These are phyloP conservation scores for Schizochytrium sp. DNA, from an alignment of 108 stramenopile genomes.

Conservation along the genomic window DNA sequence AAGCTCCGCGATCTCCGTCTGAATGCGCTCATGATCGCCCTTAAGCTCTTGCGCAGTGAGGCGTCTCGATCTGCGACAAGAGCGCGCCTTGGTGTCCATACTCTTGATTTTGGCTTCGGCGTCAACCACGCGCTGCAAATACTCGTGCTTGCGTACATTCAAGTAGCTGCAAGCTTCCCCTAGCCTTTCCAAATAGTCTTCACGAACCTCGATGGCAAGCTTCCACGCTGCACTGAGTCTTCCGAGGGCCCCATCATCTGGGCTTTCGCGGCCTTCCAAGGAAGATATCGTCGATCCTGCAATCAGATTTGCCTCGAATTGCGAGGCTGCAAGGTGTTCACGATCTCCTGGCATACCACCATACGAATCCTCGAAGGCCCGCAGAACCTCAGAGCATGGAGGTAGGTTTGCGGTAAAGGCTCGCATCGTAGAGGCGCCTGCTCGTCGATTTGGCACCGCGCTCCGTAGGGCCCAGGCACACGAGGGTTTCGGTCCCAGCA, in stretches of 20 bases:
- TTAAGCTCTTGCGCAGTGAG: not conserved
- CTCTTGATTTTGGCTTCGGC: not conserved
- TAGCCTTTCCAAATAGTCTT: not conserved
- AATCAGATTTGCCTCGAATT: not conserved
- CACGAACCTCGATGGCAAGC: not conserved
- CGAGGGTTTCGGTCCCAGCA: not conserved
- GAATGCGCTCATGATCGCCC: not conserved
- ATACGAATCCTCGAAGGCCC: not conserved
- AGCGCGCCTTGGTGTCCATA: not conserved
- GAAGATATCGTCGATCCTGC: not conserved
- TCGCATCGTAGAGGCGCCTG: not conserved
- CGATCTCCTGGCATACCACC: not conserved
- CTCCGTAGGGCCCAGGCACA: not conserved
- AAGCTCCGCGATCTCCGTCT: not conserved
- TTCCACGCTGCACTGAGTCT: not conserved
- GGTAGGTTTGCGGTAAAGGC: not conserved
- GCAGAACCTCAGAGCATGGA: not conserved
- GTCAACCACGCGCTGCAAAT: not conserved
- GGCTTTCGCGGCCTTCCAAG: not conserved
- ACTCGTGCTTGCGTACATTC: not conserved
- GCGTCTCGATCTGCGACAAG: not conserved
- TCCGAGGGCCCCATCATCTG: not conserved
- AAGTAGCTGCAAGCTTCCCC: not conserved
- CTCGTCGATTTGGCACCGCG: not conserved
- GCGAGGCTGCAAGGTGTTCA: not conserved